Conservation (phyloP, 176 grass and related monocot genomes). For the Ensete ventricosum region DNA sequence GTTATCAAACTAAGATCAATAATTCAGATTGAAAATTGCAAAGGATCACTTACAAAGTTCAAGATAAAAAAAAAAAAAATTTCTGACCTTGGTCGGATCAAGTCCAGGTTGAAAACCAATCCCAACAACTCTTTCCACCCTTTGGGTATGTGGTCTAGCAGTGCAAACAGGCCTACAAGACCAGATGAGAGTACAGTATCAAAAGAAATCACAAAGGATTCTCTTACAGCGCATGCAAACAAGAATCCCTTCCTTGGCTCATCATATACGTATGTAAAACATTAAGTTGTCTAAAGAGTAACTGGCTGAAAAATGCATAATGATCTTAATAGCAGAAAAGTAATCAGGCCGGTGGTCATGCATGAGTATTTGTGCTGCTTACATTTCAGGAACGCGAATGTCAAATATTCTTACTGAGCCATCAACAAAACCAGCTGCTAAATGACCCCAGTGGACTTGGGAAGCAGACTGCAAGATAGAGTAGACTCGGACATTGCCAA, state of each 20-base stretch:
- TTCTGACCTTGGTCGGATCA: slow-evolving; percentile 75
- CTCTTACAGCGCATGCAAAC: background rate
- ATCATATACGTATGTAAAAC: background rate
- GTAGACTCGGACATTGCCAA: slow-evolving; percentile 24
- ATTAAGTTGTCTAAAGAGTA: no score
- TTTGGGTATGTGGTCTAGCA: slow-evolving; percentile 67
- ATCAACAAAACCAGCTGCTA: slow-evolving; percentile 77
- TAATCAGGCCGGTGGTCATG: background rate
- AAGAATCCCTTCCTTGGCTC: background rate
- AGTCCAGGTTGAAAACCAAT: slow-evolving; percentile 88
- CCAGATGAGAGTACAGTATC: background rate
- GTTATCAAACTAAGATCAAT: background rate
- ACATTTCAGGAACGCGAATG: slow-evolving; percentile 56
- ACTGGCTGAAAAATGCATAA: background rate
- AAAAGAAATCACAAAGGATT: slow-evolving; percentile 1
- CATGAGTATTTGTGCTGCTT: slow-evolving; percentile 2
- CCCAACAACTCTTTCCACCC: slow-evolving; percentile 73
- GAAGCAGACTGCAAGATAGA: slow-evolving; percentile 55
- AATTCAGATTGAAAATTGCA: background rate
- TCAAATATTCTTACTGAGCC: slow-evolving; percentile 88
- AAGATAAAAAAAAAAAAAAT: background rate
- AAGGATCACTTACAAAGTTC: background rate
- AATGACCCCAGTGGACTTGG: slow-evolving; percentile 48
- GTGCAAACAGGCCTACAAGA: slow-evolving; percentile 52
- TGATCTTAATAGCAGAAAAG: background rate